Percentiles rank a stretch among this genome's conserved stretches.
Conservation (phyloP, 2,329 filamentous ascomycete genomes). For the Aureobasidium sp. region DNA sequence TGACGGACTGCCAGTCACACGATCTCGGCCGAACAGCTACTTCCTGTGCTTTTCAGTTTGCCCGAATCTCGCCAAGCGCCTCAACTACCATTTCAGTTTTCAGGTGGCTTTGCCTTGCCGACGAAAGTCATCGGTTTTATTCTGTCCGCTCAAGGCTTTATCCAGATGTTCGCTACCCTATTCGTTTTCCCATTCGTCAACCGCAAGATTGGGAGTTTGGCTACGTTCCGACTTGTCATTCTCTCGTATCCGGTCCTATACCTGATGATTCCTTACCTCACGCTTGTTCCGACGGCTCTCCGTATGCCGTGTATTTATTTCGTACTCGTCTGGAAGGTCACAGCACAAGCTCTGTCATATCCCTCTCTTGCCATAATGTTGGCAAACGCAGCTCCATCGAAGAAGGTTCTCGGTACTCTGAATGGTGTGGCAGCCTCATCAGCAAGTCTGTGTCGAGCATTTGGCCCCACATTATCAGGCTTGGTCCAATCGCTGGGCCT, state of each 20-base stretch:
- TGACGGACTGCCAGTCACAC: slow-evolving; percentile 61
- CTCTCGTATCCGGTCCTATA: slow-evolving; percentile 83
- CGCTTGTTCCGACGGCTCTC: slow-evolving; percentile 66
- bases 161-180: slow-evolving; percentile 81
- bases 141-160: slow-evolving; percentile 78
- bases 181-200: slow-evolving; percentile 76
- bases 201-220: slow-evolving; percentile 66
- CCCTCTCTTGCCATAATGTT: slow-evolving; percentile 84
- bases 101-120: slow-evolving; percentile 74
- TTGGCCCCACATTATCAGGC: slow-evolving; percentile 84
- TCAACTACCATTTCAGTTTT: slow-evolving; percentile 77
- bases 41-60: slow-evolving; percentile 86
- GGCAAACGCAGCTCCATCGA: slow-evolving; percentile 78
- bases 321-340: slow-evolving; percentile 85
- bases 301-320: slow-evolving; percentile 70
- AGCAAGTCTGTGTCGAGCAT: slow-evolving; percentile 78
- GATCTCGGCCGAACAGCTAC: slow-evolving; percentile 89
- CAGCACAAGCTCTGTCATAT: slow-evolving; percentile 83
- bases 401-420: slow-evolving; percentile 78
- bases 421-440: slow-evolving; percentile 90
- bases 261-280: slow-evolving; percentile 78
- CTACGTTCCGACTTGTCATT: slow-evolving; percentile 74
- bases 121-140: slow-evolving; percentile 83
- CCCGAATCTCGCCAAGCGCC: slow-evolving; percentile 43
- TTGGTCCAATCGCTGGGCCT: slow-evolving; percentile 76